Evolutionary conservation across 1,284 basidiomycete genomes (phyloP).

Genomic region (Sparassis latifolia): DNA sequence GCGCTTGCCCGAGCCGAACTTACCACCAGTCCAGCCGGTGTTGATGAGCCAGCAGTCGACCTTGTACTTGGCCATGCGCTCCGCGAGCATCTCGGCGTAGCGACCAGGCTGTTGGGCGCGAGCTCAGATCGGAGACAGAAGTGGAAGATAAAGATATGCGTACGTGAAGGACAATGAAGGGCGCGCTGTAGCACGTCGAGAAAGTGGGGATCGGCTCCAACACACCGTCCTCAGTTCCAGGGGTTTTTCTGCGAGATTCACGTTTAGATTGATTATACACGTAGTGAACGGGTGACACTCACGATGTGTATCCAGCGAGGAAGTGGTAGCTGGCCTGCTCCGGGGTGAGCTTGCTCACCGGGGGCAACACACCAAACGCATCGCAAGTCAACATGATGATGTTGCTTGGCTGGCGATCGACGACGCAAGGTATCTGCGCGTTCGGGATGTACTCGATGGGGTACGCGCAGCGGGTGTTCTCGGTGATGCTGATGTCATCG

Average conservation of each 20-base stretch:
- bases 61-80: slow-evolving; percentile 87
- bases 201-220: slow-evolving; percentile 98
- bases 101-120: slow-evolving; percentile 69
- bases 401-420: slow-evolving; percentile 84
- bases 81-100: slow-evolving; percentile 96
- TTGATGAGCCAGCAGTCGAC: slow-evolving; percentile 99
- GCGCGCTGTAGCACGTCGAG: slow-evolving; percentile 98
- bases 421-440: slow-evolving; percentile 87
- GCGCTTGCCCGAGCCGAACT: slow-evolving; percentile 86
- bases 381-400: slow-evolving; percentile 99
- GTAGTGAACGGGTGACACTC: slow-evolving; percentile 21
- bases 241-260: slow-evolving; percentile 61
- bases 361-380: slow-evolving; percentile 96
- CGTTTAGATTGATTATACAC: not conserved
- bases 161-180: slow-evolving; percentile 96
- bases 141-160: slow-evolving; percentile 17
- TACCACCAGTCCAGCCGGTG: slow-evolving; percentile 97
- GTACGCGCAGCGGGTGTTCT: slow-evolving; percentile 99
- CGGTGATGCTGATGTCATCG: slow-evolving; percentile 94
- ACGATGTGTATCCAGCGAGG: slow-evolving; percentile 94
- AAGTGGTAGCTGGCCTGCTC: slow-evolving; percentile 98
- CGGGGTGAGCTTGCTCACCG: slow-evolving; percentile 88
- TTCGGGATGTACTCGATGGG: slow-evolving; percentile 97
- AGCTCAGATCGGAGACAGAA: slow-evolving; percentile 16
- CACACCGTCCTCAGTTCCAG: slow-evolving; percentile 97